Evolutionary conservation across 129 eudicot genomes (phyloP).

Genomic region (Artemisia tridentata): DNA sequence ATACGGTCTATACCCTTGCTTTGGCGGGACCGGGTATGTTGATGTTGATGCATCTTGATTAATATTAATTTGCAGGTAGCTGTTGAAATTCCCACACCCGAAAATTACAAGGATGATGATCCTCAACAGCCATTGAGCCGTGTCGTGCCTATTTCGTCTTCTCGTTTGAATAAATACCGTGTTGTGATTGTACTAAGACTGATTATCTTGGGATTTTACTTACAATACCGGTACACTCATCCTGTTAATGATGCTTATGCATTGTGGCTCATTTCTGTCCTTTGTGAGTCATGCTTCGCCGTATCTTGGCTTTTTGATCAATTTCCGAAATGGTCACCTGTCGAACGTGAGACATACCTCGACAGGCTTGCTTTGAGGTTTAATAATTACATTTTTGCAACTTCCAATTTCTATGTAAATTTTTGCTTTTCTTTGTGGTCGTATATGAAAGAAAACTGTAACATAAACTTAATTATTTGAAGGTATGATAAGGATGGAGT

Average conservation of each 20-base stretch:
- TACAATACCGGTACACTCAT: conserved; percentile 79
- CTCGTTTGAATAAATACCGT: conserved; percentile 73
- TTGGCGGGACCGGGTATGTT: too few relatives aligned
- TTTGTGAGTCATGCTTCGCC: conserved; percentile 89
- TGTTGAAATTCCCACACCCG: conserved; percentile 72
- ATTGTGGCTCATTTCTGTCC: conserved; percentile 73
- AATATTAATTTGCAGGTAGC: conserved; percentile 40
- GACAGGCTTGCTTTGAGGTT: conserved; percentile 66
- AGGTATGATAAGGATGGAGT: conserved; percentile 85
- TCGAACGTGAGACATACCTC: conserved; percentile 80
- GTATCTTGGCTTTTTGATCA: conserved; percentile 88
- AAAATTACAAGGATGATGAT: conserved; percentile 77
- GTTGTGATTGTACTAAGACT: conserved; percentile 65
- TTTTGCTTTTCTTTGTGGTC: too few relatives aligned
- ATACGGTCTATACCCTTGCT: too few relatives aligned
- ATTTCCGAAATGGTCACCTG: conserved; percentile 81
- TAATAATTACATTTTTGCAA: not conserved
- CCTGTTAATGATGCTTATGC: conserved; percentile 88
- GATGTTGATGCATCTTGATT: too few relatives aligned
- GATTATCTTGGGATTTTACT: conserved; percentile 66
- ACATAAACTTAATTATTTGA: not conserved
- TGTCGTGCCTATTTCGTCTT: conserved; percentile 64
- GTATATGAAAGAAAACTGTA: too few relatives aligned
- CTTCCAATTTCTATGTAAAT: not conserved
- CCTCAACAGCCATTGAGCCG: conserved; percentile 84